phyloP scores from a whole-genome alignment of 148 eudicot species.

The Simmondsia chinensis region DNA sequence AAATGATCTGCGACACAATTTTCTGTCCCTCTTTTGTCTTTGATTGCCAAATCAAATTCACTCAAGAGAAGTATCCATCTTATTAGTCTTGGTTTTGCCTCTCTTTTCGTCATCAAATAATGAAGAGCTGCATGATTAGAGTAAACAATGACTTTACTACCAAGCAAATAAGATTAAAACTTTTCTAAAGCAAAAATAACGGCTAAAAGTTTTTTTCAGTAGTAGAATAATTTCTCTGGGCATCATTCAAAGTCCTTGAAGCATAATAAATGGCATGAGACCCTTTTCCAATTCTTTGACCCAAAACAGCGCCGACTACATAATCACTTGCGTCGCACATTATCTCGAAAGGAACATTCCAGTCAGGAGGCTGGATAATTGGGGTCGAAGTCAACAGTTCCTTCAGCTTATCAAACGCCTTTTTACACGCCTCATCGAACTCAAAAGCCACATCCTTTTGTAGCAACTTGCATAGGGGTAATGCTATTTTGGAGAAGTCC shows the following conservation, averaged over 20 bases:
- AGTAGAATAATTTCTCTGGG: conserved; percentile 3
- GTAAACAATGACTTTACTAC: too few species aligned
- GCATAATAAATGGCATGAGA: conserved; percentile 5
- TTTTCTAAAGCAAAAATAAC: conserved; percentile 7
- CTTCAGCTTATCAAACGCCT: conserved; percentile 8
- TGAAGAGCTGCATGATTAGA: too few species aligned
- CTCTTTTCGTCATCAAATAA: too few species aligned
- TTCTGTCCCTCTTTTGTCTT: too few species aligned
- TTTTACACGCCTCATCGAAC: neutral
- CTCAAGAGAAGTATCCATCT: too few species aligned
- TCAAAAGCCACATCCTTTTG: conserved; percentile 6
- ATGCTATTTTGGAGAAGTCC: conserved; percentile 1
- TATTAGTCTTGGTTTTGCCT: too few species aligned
- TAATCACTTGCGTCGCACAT: conserved; percentile 11
- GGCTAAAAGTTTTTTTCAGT: conserved; percentile 2
- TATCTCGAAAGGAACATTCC: conserved; percentile 5
- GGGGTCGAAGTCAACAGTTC: conserved; percentile 2
- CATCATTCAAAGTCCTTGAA: conserved; percentile 4
- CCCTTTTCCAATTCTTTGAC: conserved; percentile 1
- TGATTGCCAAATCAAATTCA: too few species aligned
- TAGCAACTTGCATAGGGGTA: conserved; percentile 2
- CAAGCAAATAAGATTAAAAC: too few species aligned
- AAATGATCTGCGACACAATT: too few species aligned
- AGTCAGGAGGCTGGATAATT: neutral
- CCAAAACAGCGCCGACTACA: neutral